Evolutionary conservation across 2,329 filamentous ascomycete species (phyloP).

Genomic region (Thyridium curvatum): DNA sequence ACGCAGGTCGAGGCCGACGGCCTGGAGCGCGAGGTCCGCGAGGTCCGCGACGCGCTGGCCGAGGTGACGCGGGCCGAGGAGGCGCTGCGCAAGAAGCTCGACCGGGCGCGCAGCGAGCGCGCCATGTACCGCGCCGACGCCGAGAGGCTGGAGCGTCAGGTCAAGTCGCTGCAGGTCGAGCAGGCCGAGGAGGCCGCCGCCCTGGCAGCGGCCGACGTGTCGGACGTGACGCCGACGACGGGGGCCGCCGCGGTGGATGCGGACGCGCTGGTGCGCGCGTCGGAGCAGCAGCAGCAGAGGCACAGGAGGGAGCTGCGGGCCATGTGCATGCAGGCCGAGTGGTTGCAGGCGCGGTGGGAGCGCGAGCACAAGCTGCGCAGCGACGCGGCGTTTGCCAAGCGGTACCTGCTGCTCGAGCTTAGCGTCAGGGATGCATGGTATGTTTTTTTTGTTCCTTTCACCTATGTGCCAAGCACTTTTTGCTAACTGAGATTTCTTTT

Average conservation of each 20-base stretch:
- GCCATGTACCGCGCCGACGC: constrained; percentile 46
- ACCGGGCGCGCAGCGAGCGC: constrained; percentile 61
- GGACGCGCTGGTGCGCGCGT: constrained; percentile 51
- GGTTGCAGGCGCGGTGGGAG: constrained; percentile 74
- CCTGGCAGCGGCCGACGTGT: constrained; percentile 9
- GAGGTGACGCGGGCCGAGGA: constrained; percentile 49
- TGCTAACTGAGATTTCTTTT: constrained; percentile 3
- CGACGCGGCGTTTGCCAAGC: constrained; percentile 82
- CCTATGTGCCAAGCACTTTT: too few relatives aligned
- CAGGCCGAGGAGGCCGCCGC: constrained; percentile 22
- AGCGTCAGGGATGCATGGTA: constrained; percentile 88
- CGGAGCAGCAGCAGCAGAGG: constrained; percentile 57
- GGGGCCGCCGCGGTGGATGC: constrained; percentile 39
- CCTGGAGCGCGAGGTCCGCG: constrained; percentile 65
- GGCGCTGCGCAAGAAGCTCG: constrained; percentile 60
- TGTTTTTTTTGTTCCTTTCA: constrained; percentile 29
- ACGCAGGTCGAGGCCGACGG: constrained; percentile 60
- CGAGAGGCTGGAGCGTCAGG: constrained; percentile 47
- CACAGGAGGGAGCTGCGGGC: constrained; percentile 75
- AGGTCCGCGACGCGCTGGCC: constrained; percentile 61
- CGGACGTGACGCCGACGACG: constrained; percentile 18
- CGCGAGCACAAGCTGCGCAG: constrained; percentile 75
- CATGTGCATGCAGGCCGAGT: constrained; percentile 83
- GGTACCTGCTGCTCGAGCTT: constrained; percentile 71
- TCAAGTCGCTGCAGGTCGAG: constrained; percentile 36